These are phyloP conservation scores for Dothistroma pini DNA, from an alignment of 2,329 filamentous ascomycete species.

Conservation along the genomic window DNA sequence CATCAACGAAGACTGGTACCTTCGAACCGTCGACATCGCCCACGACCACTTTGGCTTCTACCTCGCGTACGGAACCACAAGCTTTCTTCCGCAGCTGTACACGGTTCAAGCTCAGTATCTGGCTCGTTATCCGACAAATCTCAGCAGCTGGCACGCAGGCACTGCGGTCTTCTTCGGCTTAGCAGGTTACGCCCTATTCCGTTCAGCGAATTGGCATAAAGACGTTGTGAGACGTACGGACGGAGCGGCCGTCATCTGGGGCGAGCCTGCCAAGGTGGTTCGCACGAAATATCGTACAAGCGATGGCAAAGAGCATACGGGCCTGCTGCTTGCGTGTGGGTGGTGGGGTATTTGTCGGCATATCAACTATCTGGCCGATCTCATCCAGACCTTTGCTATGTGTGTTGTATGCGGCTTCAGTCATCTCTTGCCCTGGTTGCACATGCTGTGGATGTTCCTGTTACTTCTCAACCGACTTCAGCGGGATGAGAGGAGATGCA, in stretches of 20 bases:
- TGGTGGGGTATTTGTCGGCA: conserved; percentile 1
- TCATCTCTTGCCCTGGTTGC: conserved; percentile 16
- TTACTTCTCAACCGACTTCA: conserved; percentile 10
- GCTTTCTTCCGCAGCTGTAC: not conserved
- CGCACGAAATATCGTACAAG: not conserved
- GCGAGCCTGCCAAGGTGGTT: not conserved
- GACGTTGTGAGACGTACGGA: not conserved
- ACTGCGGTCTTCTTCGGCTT: not conserved
- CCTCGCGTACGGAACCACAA: not conserved
- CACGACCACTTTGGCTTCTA: conserved; percentile 1
- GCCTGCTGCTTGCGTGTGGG: not conserved
- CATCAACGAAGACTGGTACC: conserved; percentile 23
- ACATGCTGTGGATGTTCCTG: conserved; percentile 19
- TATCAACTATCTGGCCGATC: conserved; percentile 5
- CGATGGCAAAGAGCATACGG: not conserved
- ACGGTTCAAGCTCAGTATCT: conserved; percentile 23
- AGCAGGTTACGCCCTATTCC: not conserved
- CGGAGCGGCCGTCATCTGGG: not conserved
- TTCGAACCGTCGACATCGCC: conserved; percentile 9
- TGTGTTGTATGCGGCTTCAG: conserved; percentile 17
- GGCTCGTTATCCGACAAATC: conserved; percentile 17
- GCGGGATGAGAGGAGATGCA: conserved; percentile 20
- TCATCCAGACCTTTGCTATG: conserved; percentile 17
- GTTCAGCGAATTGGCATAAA: not conserved
- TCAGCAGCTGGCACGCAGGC: not conserved